Conservation (phyloP, 257 asterid species). For the Solanum gandarillasii region DNA sequence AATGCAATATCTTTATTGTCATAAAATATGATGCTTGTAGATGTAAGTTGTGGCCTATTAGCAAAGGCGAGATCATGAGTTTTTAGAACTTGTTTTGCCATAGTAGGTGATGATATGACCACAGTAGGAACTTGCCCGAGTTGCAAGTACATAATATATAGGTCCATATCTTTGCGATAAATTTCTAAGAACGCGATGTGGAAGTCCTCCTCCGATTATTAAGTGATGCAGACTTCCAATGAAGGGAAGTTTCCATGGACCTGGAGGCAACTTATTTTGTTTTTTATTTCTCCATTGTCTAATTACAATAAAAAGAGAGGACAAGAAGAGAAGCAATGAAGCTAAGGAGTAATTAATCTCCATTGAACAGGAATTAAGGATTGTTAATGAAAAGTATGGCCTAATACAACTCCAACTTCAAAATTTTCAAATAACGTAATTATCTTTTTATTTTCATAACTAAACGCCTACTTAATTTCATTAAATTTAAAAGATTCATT, state of each 20-base stretch:
- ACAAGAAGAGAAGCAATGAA: background rate
- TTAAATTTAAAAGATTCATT: too few species aligned
- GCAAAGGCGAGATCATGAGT: constrained; percentile 3
- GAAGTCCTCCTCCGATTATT: too few species aligned
- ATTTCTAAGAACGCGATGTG: too few species aligned
- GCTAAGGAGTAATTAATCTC: background rate
- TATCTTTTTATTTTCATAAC: too few species aligned
- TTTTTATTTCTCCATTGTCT: background rate
- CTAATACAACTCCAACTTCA: too few species aligned
- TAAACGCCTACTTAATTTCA: too few species aligned
- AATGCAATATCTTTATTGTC: background rate
- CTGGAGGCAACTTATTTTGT: background rate
- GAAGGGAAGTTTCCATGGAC: too few species aligned
- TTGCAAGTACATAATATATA: too few species aligned
- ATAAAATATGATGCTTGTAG: background rate
- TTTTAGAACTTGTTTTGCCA: background rate
- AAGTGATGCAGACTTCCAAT: too few species aligned
- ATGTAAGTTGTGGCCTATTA: background rate
- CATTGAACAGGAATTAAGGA: background rate
- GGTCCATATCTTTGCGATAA: too few species aligned
- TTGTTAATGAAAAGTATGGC: too few species aligned
- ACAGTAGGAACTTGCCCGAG: background rate
- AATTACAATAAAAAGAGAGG: background rate
- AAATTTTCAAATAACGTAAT: too few species aligned
- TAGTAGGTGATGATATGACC: constrained; percentile 17